These are phyloP conservation scores for Dendryphion nanum DNA, from an alignment of 2,329 filamentous ascomycete genomes.

Conservation along the genomic window DNA sequence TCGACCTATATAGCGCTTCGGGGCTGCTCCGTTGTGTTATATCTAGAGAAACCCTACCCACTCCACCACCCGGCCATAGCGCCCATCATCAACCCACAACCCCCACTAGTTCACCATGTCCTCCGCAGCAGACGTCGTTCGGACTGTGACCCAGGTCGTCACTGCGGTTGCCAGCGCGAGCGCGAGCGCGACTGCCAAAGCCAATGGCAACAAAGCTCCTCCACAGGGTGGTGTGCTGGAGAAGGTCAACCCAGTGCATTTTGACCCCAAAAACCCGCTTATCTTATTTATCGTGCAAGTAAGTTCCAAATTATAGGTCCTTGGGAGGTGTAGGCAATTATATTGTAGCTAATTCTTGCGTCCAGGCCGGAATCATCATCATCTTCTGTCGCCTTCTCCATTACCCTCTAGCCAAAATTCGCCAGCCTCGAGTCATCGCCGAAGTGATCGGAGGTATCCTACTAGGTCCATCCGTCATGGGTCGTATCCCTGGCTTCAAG, in stretches of 20 bases:
- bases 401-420: slow-evolving; percentile 69
- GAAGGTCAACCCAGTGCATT: slow-evolving; percentile 65
- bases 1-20: too few relatives aligned
- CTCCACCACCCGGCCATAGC: too few relatives aligned
- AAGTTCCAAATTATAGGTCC: too few relatives aligned
- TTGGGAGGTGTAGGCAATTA: too few relatives aligned
- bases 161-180: slow-evolving; percentile 12
- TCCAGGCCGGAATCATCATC: slow-evolving; percentile 66
- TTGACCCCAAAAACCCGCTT: slow-evolving; percentile 70
- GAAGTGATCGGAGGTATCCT: slow-evolving; percentile 79
- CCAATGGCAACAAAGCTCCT: slow-evolving; percentile 24
- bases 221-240: slow-evolving; percentile 70
- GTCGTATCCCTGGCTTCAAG: slow-evolving; percentile 74
- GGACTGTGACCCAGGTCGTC: slow-evolving; percentile 8
- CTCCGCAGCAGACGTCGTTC: slow-evolving; percentile 9
- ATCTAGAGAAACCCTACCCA: too few relatives aligned
- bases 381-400: slow-evolving; percentile 71
- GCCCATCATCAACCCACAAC: too few relatives aligned
- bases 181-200: slow-evolving; percentile 16
- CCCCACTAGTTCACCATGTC: too few relatives aligned
- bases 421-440: slow-evolving; percentile 76
- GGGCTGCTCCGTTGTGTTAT: too few relatives aligned
- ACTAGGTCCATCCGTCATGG: slow-evolving; percentile 81
- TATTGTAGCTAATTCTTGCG: background rate
- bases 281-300: slow-evolving; percentile 75